A percentile compares a stretch with the other conserved stretches of the same genome.
phyloP scores from a whole-genome alignment of 352 stramenopile genomes.

The Phytophthora multivora region DNA sequence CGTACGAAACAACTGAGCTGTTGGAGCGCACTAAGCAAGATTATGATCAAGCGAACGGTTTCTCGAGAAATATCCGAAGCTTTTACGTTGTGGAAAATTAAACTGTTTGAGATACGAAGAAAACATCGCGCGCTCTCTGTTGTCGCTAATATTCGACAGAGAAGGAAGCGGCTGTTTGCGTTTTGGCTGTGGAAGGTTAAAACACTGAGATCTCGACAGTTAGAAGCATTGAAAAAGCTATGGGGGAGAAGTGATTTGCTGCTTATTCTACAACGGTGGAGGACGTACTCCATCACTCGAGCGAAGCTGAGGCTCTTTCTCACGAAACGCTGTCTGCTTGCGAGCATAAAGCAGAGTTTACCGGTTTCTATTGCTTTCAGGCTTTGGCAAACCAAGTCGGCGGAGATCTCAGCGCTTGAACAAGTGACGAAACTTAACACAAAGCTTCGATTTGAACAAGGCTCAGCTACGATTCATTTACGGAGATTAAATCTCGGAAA shows the following conservation, averaged over 20 bases:
- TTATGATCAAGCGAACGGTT: slow-evolving; percentile 22
- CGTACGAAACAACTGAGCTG: slow-evolving; percentile 5
- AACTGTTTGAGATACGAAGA: background rate
- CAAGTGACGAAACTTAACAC: slow-evolving; percentile 12
- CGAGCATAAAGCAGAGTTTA: background rate
- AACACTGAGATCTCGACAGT: slow-evolving; percentile 8
- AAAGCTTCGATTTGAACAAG: slow-evolving; percentile 22
- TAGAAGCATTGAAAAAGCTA: slow-evolving; percentile 16
- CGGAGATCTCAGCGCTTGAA: slow-evolving; percentile 14
- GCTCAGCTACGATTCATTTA: slow-evolving; percentile 13
- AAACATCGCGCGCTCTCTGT: slow-evolving; percentile 10
- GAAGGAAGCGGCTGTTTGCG: slow-evolving; percentile 12
- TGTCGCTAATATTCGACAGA: slow-evolving; percentile 20
- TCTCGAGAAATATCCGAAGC: slow-evolving; percentile 16
- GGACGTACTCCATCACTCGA: slow-evolving; percentile 12
- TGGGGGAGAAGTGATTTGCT: slow-evolving; percentile 6
- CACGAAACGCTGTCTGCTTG: slow-evolving; percentile 25
- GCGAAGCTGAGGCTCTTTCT: slow-evolving; percentile 27
- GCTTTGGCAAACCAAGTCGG: slow-evolving; percentile 24
- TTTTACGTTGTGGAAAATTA: slow-evolving; percentile 37
- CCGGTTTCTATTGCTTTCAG: slow-evolving; percentile 25
- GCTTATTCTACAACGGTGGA: slow-evolving; percentile 19
- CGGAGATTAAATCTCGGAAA: slow-evolving; percentile 34
- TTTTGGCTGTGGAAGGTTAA: slow-evolving; percentile 43
- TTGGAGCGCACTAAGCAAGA: slow-evolving; percentile 10